Evolutionary conservation across 2,329 filamentous ascomycete genomes (phyloP), one percentile per base, ranked within the genome.

Genomic region (Pseudocercospora macadamiae): DNA sequence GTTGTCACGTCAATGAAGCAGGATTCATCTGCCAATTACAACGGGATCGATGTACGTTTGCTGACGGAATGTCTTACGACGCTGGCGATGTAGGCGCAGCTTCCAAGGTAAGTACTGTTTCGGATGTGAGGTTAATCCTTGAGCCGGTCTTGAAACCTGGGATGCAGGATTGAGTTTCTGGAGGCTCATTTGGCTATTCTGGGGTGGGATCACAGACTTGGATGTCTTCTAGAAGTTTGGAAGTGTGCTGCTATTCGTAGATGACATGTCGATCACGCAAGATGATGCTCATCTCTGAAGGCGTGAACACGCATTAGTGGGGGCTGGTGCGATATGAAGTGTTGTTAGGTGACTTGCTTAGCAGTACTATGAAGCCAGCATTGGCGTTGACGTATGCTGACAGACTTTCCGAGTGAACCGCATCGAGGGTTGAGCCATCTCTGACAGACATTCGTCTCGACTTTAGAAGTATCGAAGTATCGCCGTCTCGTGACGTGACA

Each of bases 41-140:
- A 49, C 28, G 26, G 21, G 47, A 49, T 49, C 47, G 47, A n/a
- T n/a, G n/a, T n/a, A n/a, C n/a, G n/a, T n/a, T n/a, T n/a, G n/a
- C 47, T 49, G 47, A 34, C 47, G 47, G 16, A 32, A 34, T 28
- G 42, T 32, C 47, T 49, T 16, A 49, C 47, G 47, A 49, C 47
- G 47, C 47, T 12, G 25, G n/a, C 28, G 47, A 34, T 32, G 26
- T n/a, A 26, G 47, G 25, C 47, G 26, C 47, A 47, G 47, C 26
- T 34, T 49, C 25, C 28, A 32, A 30, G 47, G 14, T 49, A 30
- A n/a, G 18, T 28, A 12, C n/a, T 32, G 25, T 49, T 34, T 49
- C 47, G 47, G 47, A 21, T 49, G 44, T 49, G 25, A 49, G 47
- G 47, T 30, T 49, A 19, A 49, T n/a, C 47, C 47, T 34, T 16